Base-by-base conservation (phyloP, 2,329 filamentous ascomycete species). In the Coniochaeta sp. region DNA sequence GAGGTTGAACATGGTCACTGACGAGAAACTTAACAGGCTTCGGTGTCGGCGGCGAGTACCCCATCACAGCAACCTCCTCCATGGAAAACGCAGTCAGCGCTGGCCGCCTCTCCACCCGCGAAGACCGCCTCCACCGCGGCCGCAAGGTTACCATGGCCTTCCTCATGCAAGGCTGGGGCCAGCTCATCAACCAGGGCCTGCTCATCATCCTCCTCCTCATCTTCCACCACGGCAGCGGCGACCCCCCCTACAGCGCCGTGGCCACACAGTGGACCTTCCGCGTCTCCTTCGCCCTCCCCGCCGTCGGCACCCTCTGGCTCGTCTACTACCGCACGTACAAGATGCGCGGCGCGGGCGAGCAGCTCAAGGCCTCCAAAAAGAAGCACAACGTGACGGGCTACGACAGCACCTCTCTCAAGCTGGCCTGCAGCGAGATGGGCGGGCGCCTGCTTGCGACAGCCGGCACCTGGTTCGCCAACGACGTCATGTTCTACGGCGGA, bases 401-500 rank as follows among this genome's bases (percentile, higher is more conserved):
- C 74, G 92, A 97, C 64, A 75, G 88, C n/a, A 73, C 86, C 61
- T 95, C 92, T 26, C 78, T 97, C 51, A 81, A 80, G 59, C 75
- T 89, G 62, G 92, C 89, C 45, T 82, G 91, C 71, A 80, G 72
- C 52, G 83, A 95, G 74, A 97, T 96, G 60, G 90, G 91, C 47
- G 86, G 87, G 50, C 90, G 92, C 60, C 73, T 97, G 22, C 64
- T 96, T 18, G 92, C 92, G 48, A 96, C 92, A 18, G 85, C 91
- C 10, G 88, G 88, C 52, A 82, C 85, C 31, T 97, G 92, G 92
- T 97, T 92, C 71, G 89, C 86, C 74, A 97, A 97, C 70, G 92
- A 97, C 65, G 87, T 97, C 59, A 96, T 97, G 79, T 97, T 97
- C 77, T 97, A 97, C 75, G 92, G 92, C 61, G 96, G 96, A 85